Evolutionary conservation across 805 yeast genomes (phyloP).

Genomic region (Lachancea sp.): DNA sequence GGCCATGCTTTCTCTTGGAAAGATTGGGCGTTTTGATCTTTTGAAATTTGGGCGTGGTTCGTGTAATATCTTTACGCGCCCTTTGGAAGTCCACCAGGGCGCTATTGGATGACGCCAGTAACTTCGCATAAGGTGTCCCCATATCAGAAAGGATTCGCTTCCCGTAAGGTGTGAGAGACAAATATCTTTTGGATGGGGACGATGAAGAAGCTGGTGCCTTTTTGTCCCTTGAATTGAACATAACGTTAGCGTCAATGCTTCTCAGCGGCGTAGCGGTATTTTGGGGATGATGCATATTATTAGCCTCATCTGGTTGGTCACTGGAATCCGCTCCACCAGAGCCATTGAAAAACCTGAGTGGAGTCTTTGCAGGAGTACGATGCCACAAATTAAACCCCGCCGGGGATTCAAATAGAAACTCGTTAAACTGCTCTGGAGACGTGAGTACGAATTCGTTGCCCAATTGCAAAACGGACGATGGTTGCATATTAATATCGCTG

Average conservation of each 20-base stretch:
- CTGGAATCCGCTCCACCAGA: slow-evolving; percentile 2
- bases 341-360: slow-evolving; percentile 28
- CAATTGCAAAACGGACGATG: slow-evolving; percentile 30
- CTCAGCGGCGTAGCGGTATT: slow-evolving; percentile 24
- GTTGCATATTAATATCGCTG: slow-evolving; percentile 31
- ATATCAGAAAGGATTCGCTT: slow-evolving; percentile 28
- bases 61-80: slow-evolving; percentile 24
- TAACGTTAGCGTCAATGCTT: slow-evolving; percentile 29
- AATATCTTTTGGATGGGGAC: slow-evolving; percentile 28
- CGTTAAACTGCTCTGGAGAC: slow-evolving; percentile 33
- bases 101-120: slow-evolving; percentile 25
- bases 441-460: slow-evolving; percentile 30
- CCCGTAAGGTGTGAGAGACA: slow-evolving; percentile 32
- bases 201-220: slow-evolving; percentile 13
- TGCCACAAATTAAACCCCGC: slow-evolving; percentile 29
- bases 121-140: slow-evolving; percentile 28
- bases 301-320: not conserved
- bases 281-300: slow-evolving; percentile 10
- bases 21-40: not conserved
- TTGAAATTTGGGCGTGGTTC: not conserved
- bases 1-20: not conserved
- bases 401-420: slow-evolving; percentile 31
- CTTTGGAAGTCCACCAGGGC: slow-evolving; percentile 31
- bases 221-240: slow-evolving; percentile 26
- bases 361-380: slow-evolving; percentile 33